Conservation (phyloP, 73 alveolate species). For the Paramecium tetraurelia region DNA sequence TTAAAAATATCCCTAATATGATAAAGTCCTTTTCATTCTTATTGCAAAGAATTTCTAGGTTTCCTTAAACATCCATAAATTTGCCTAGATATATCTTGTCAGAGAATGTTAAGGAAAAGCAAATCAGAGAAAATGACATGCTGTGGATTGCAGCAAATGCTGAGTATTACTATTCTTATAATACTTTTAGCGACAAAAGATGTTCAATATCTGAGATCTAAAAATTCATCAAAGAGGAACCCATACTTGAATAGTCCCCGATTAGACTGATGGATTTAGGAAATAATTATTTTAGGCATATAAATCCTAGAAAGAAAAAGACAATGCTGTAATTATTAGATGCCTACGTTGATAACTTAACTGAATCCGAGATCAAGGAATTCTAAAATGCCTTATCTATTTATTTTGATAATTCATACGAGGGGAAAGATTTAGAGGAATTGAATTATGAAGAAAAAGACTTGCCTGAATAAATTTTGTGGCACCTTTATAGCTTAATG, state of each 20-base stretch:
- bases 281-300: slow-evolving; percentile 16
- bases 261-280: slow-evolving; percentile 39
- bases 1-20: neutral
- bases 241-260: neutral
- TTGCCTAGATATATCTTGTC: neutral
- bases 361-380: neutral
- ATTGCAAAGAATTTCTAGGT: neutral
- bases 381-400: neutral
- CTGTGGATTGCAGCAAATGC: slow-evolving; percentile 15
- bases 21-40: neutral
- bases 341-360: slow-evolving; percentile 5
- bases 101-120: neutral
- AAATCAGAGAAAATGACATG: neutral
- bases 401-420: slow-evolving; percentile 5
- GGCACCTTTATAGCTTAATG: slow-evolving; percentile 32
- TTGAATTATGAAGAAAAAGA: slow-evolving; percentile 11
- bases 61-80: neutral
- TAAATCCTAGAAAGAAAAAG: slow-evolving; percentile 38
- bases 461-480: neutral
- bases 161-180: neutral
- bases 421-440: slow-evolving; percentile 24
- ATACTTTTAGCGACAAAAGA: neutral
- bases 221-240: neutral
- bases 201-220: neutral
- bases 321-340: slow-evolving; percentile 21